Evolutionary conservation across 1,284 basidiomycete species (phyloP).

Genomic region (Trametes hirsuta): DNA sequence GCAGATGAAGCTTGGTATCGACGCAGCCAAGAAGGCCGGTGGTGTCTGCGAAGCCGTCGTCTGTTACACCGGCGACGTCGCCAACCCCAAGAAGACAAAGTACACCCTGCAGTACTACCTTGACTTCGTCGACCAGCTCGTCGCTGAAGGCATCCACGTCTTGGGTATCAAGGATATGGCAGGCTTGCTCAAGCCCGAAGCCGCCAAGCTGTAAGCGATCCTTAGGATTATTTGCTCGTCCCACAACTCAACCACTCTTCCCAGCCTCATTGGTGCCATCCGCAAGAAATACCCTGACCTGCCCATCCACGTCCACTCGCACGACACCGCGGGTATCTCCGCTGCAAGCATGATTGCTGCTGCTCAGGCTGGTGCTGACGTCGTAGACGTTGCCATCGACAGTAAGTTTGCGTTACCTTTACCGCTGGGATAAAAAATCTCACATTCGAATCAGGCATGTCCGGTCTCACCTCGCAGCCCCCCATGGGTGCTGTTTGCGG

Average conservation of each 20-base stretch:
- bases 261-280: conserved; percentile 89
- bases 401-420: conserved; percentile 52
- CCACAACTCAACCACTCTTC: not conserved
- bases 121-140: conserved; percentile 93
- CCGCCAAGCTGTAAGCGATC: conserved; percentile 77
- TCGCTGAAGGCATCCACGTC: conserved; percentile 95
- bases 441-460: conserved; percentile 72
- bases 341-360: conserved; percentile 95
- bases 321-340: conserved; percentile 99
- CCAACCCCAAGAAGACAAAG: conserved; percentile 94
- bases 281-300: conserved; percentile 96
- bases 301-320: conserved; percentile 99
- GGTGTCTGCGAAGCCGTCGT: conserved; percentile 98
- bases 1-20: conserved; percentile 94
- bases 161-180: conserved; percentile 99
- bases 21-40: conserved; percentile 99
- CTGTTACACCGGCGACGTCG: conserved; percentile 99
- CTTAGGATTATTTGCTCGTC: too few species aligned
- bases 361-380: conserved; percentile 95
- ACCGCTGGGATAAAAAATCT: not conserved
- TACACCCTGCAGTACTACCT: conserved; percentile 99
- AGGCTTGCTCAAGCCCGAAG: conserved; percentile 93
- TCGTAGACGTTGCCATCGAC: conserved; percentile 98
- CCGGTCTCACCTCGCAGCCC: conserved; percentile 97
- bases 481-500: conserved; percentile 97